Conservation (phyloP, 768 basidiomycete species). For the Trametes cubensis region DNA sequence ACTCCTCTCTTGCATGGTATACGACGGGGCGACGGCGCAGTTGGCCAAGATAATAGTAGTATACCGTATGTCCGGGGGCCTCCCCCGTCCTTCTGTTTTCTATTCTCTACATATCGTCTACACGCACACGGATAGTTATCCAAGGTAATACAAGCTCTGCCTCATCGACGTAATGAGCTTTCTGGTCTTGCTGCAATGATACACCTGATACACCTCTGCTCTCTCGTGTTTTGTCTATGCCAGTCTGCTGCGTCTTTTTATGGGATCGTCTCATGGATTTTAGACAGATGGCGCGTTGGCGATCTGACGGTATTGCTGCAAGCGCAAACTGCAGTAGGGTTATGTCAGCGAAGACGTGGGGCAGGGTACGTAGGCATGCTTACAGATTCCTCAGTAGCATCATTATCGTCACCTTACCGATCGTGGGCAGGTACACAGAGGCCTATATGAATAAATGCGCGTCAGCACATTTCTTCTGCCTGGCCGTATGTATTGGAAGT, state of each 20-base stretch:
- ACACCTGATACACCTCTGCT: constrained; percentile 2
- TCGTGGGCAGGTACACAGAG: constrained; percentile 90
- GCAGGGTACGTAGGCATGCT: constrained; percentile 35
- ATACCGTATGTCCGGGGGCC: constrained; percentile 4
- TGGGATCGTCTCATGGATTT: neutral
- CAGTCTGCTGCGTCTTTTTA: too few species aligned
- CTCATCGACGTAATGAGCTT: constrained; percentile 9
- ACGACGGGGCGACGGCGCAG: neutral
- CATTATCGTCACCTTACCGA: constrained; percentile 97
- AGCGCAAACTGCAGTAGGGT: constrained; percentile 46
- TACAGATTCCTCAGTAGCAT: constrained; percentile 97
- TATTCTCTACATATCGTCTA: constrained; percentile 13
- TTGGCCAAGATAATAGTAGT: constrained; percentile 1
- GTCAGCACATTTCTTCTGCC: neutral
- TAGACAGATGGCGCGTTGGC: constrained; percentile 15
- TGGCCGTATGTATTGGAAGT: neutral
- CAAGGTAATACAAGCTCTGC: constrained; percentile 18
- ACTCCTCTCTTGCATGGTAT: constrained; percentile 3
- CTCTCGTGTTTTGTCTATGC: neutral
- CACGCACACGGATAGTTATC: constrained; percentile 9
- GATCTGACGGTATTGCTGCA: constrained; percentile 53
- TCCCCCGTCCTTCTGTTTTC: constrained; percentile 2
- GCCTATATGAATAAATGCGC: constrained; percentile 54
- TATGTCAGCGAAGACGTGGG: neutral
- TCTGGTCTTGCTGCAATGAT: neutral